Percentiles rank a stretch among this genome's conserved stretches.
phyloP scores from a whole-genome alignment of 768 basidiomycete genomes.

The Rhizopogon salebrosus region DNA sequence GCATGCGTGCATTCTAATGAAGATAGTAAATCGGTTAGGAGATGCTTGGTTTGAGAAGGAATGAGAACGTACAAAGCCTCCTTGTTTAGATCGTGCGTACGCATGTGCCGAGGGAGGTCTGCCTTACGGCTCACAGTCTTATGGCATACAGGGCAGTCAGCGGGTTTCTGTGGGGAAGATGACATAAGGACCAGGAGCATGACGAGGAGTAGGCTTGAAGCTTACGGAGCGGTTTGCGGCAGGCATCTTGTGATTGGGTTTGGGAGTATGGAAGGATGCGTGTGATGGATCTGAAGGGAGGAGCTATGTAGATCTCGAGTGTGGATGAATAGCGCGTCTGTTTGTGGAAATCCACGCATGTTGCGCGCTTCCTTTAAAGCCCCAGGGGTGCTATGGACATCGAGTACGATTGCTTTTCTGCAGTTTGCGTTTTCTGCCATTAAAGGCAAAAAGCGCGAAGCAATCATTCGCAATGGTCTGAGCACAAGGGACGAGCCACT shows the following conservation, averaged over 20 bases:
- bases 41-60: too few species aligned
- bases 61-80: slow-evolving; percentile 16
- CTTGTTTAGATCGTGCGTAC: slow-evolving; percentile 16
- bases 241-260: slow-evolving; percentile 5
- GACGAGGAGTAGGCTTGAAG: not conserved
- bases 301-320: not conserved
- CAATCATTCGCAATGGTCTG: slow-evolving; percentile 16
- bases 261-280: not conserved
- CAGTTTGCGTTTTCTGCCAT: slow-evolving; percentile 10
- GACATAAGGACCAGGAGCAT: not conserved
- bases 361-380: slow-evolving; percentile 16
- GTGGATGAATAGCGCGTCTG: not conserved
- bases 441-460: slow-evolving; percentile 14
- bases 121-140: slow-evolving; percentile 15
- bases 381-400: slow-evolving; percentile 9
- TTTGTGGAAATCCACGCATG: slow-evolving; percentile 2
- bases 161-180: slow-evolving; percentile 3
- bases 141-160: slow-evolving; percentile 11
- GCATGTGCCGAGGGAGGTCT: slow-evolving; percentile 25
- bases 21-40: slow-evolving; percentile 1
- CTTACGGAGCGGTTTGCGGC: slow-evolving; percentile 6
- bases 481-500: slow-evolving; percentile 20
- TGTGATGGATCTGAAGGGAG: not conserved
- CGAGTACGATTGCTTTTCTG: slow-evolving; percentile 22
- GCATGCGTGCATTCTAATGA: slow-evolving; percentile 20